Conservation (phyloP, 1,139 yeast genomes). For the Pichia sp. region DNA sequence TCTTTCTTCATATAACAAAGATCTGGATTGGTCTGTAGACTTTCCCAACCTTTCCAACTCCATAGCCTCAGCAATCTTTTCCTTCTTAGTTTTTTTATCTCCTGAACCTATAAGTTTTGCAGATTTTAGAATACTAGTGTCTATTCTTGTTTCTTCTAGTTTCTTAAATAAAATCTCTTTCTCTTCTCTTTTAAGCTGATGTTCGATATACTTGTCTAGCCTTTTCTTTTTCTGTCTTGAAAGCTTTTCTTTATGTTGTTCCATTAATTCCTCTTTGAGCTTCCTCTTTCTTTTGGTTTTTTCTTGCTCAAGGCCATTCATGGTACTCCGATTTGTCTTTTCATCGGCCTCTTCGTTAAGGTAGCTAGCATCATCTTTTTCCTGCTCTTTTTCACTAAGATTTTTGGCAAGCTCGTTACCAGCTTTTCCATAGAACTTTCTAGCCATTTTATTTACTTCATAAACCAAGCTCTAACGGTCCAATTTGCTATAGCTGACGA, state of each 20-base stretch:
- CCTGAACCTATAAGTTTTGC: constrained; percentile 79
- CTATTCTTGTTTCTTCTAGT: constrained; percentile 66
- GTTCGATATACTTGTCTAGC: constrained; percentile 74
- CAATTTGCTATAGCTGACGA: background rate
- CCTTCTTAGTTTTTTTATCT: constrained; percentile 59
- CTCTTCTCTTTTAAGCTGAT: constrained; percentile 86
- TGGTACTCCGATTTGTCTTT: constrained; percentile 5
- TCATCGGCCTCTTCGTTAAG: background rate
- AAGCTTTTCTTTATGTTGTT: constrained; percentile 60
- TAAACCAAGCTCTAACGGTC: background rate
- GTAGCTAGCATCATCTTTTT: background rate
- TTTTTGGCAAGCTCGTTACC: constrained; percentile 2
- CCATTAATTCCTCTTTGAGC: constrained; percentile 53
- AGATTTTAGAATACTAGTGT: constrained; percentile 63
- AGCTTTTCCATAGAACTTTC: constrained; percentile 22
- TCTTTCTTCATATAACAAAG: constrained; percentile 66
- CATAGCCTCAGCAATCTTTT: constrained; percentile 70
- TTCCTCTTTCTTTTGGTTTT: constrained; percentile 61
- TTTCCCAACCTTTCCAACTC: constrained; percentile 70
- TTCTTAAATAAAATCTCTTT: constrained; percentile 73
- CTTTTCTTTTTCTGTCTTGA: constrained; percentile 74
- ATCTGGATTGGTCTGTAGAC: constrained; percentile 58
- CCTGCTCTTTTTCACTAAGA: background rate
- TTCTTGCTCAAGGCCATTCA: constrained; percentile 42
- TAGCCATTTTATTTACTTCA: constrained; percentile 9